A percentile compares a stretch with the other conserved stretches of the same genome.
phyloP scores from a whole-genome alignment of 192 early-diverging fungal species.

The Obelidium mucronatum region DNA sequence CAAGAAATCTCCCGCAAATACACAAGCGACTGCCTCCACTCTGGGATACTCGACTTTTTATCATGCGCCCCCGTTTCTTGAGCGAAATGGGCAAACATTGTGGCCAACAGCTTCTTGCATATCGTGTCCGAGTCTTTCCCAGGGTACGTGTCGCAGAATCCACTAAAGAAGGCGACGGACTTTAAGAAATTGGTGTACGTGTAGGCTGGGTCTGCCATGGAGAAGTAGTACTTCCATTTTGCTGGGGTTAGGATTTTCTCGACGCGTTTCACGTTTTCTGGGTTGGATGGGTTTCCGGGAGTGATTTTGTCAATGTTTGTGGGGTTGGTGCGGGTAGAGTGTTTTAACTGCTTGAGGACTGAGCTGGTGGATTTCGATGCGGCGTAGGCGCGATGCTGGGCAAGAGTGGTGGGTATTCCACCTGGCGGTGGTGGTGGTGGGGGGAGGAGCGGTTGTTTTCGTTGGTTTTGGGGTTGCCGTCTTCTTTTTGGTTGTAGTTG shows the following conservation, averaged over 20 bases:
- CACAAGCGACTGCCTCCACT: slow-evolving; percentile 2
- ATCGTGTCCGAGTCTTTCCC: slow-evolving; percentile 11
- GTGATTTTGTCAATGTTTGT: neutral
- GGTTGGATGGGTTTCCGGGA: neutral
- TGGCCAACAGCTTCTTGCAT: slow-evolving; percentile 14
- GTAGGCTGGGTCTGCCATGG: slow-evolving; percentile 22
- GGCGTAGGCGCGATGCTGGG: slow-evolving; percentile 1
- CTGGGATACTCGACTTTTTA: neutral
- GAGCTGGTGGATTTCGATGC: neutral
- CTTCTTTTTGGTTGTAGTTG: no score
- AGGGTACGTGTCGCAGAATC: slow-evolving; percentile 24
- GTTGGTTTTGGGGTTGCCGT: no score
- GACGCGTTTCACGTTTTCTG: slow-evolving; percentile 19
- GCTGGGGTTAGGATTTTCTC: neutral
- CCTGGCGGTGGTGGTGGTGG: no score
- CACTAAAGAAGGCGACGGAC: slow-evolving; percentile 20
- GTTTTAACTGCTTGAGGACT: neutral
- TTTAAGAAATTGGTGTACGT: slow-evolving; percentile 21
- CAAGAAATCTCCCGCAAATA: slow-evolving; percentile 7
- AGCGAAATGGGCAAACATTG: slow-evolving; percentile 33
- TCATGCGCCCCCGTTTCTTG: slow-evolving; percentile 30
- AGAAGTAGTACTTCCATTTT: slow-evolving; percentile 19
- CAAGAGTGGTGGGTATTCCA: neutral
- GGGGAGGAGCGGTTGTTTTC: no score
- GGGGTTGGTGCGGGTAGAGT: neutral